phyloP scores from a whole-genome alignment of 2,329 filamentous ascomycete genomes.

The Alternaria brassicae region DNA sequence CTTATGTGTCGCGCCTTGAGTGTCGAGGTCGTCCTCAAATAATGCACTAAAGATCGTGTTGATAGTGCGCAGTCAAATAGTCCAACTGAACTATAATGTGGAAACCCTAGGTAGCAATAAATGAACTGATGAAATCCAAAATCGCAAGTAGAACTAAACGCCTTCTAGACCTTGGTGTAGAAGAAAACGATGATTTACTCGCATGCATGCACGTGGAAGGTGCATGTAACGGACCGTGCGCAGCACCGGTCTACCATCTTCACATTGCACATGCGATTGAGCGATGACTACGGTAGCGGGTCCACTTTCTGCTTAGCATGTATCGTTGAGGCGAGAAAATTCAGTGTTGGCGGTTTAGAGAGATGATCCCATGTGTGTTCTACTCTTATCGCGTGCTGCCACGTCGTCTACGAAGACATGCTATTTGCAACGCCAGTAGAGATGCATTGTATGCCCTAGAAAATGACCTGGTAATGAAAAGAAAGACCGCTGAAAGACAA shows the following conservation, averaged over 20 bases:
- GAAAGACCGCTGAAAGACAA: background rate
- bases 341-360: background rate
- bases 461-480: background rate
- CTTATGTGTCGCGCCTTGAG: too few relatives aligned
- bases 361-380: background rate
- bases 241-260: background rate
- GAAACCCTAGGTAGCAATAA: too few relatives aligned
- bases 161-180: background rate
- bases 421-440: constrained; percentile 7
- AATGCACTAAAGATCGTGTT: background rate
- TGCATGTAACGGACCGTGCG: background rate
- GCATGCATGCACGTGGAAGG: background rate
- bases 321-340: background rate
- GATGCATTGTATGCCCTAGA: constrained; percentile 5
- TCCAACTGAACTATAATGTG: too few relatives aligned
- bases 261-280: background rate
- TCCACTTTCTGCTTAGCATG: background rate
- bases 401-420: background rate
- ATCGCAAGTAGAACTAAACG: background rate
- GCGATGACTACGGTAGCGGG: background rate
- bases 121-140: background rate
- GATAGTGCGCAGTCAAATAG: background rate
- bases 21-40: background rate
- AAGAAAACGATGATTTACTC: background rate
- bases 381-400: background rate